These are phyloP conservation scores for Sungouiozyma ichnusensis DNA, from an alignment of 805 yeast species.

Conservation along the genomic window DNA sequence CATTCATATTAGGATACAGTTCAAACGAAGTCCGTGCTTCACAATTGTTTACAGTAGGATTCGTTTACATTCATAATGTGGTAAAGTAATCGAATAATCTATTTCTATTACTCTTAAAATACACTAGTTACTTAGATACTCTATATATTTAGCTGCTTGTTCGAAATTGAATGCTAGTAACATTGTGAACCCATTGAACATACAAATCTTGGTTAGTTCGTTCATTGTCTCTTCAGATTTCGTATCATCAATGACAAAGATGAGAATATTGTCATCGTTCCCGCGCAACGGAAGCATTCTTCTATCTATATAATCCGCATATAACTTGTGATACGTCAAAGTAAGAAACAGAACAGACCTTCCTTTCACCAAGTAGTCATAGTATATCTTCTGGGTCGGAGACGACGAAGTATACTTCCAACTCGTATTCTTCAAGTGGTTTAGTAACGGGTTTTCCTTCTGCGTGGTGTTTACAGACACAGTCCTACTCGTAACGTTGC, in stretches of 20 bases:
- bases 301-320: constrained; percentile 62
- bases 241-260: constrained; percentile 58
- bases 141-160: constrained; percentile 41
- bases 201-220: constrained; percentile 32
- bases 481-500: constrained; percentile 17
- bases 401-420: constrained; percentile 36
- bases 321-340: constrained; percentile 61
- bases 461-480: constrained; percentile 56
- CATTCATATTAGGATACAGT: too few species aligned
- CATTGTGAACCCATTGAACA: constrained; percentile 34
- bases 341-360: constrained; percentile 51
- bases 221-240: constrained; percentile 37
- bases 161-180: constrained; percentile 37
- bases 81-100: too few species aligned
- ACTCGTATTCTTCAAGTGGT: constrained; percentile 42
- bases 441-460: constrained; percentile 60
- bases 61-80: too few species aligned
- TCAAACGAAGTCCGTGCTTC: not conserved
- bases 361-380: constrained; percentile 56
- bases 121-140: too few species aligned
- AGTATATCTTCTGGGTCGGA: constrained; percentile 34
- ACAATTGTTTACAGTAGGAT: too few species aligned
- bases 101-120: too few species aligned
- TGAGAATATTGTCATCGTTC: constrained; percentile 40
- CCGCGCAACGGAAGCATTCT: constrained; percentile 36